These are phyloP conservation scores for Aspergillus fructus DNA, from an alignment of 2,329 filamentous ascomycete species.

Conservation along the genomic window DNA sequence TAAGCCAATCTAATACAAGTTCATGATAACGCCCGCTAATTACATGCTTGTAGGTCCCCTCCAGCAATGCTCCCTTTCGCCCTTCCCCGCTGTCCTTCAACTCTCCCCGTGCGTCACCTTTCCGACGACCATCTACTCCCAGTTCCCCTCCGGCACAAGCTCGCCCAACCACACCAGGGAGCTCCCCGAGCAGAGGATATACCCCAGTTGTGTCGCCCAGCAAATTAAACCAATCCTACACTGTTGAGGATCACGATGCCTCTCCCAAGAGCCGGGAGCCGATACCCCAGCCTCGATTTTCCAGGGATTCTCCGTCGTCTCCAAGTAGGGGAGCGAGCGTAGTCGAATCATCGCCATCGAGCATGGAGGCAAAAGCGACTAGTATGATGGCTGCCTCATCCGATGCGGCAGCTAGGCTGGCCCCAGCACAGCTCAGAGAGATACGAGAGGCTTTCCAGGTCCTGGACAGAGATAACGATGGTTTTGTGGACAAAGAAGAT, in stretches of 20 bases:
- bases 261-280: constrained; percentile 29
- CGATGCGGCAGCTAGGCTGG: constrained; percentile 54
- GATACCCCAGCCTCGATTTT: constrained; percentile 35
- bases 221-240: constrained; percentile 49
- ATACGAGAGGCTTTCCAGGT: constrained; percentile 93
- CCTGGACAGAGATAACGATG: constrained; percentile 84
- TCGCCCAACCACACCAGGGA: constrained; percentile 49
- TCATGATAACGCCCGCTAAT: background rate
- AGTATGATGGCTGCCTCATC: constrained; percentile 25
- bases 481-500: constrained; percentile 76
- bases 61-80: constrained; percentile 62
- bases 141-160: constrained; percentile 60
- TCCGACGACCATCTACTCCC: constrained; percentile 64
- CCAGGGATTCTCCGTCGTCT: constrained; percentile 39
- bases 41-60: constrained; percentile 32
- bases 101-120: constrained; percentile 68
- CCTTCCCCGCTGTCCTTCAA: constrained; percentile 71
- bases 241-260: constrained; percentile 42
- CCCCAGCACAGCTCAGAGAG: constrained; percentile 78
- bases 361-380: constrained; percentile 24
- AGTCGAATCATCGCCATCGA: constrained; percentile 29
- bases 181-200: constrained; percentile 41
- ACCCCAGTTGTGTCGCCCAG: constrained; percentile 48
- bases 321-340: constrained; percentile 37
- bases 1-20: constrained; percentile 1